Evolutionary conservation across 345 rosid species (phyloP).

Genomic region (Schrenkiella parvula): DNA sequence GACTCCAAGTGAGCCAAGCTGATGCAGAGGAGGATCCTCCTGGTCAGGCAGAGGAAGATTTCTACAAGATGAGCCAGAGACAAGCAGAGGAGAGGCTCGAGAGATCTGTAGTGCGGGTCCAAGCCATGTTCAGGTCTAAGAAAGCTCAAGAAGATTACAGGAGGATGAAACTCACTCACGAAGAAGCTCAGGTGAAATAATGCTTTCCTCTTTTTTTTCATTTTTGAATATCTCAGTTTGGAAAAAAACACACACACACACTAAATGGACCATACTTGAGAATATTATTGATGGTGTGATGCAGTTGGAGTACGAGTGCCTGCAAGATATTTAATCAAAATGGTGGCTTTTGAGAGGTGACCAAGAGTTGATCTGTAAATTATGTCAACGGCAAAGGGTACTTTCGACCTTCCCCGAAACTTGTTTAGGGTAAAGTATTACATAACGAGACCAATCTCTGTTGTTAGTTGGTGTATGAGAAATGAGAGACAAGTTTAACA

Average conservation of each 20-base stretch:
- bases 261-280: not conserved
- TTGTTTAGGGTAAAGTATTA: constrained; percentile 5
- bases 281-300: constrained; percentile 14
- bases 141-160: constrained; percentile 86
- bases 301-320: constrained; percentile 67
- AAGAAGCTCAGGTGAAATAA: constrained; percentile 57
- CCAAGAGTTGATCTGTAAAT: constrained; percentile 13
- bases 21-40: constrained; percentile 54
- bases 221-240: not conserved
- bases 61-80: constrained; percentile 62
- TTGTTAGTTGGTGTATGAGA: not conserved
- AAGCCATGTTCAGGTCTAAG: constrained; percentile 95
- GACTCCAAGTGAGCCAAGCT: constrained; percentile 49
- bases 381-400: not conserved
- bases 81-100: constrained; percentile 93
- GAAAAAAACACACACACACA: not conserved
- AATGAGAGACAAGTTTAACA: constrained; percentile 1
- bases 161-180: constrained; percentile 70
- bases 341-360: constrained; percentile 32
- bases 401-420: not conserved
- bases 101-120: constrained; percentile 80
- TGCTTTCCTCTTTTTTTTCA: not conserved
- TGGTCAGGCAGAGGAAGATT: constrained; percentile 58
- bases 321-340: constrained; percentile 26
- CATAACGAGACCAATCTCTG: not conserved